Percentiles rank a stretch among this genome's conserved stretches.
Conservation (phyloP, 306 rosid species). For the Prinsepia uniflora region DNA sequence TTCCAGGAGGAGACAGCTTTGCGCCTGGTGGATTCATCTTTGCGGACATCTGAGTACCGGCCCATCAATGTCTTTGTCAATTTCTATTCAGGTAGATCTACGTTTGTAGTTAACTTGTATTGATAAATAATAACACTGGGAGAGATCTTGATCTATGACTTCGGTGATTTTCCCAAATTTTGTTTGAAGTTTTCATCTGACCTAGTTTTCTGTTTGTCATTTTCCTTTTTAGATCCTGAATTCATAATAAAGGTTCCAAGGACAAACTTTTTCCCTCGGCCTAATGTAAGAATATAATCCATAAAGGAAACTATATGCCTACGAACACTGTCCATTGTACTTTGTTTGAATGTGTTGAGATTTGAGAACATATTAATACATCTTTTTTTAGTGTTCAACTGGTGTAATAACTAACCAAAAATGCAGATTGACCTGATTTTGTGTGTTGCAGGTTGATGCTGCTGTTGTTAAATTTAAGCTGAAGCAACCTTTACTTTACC, state of each 20-base stretch:
- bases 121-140: too few species aligned
- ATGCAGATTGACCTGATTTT: conserved; percentile 7
- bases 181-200: background rate
- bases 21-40: conserved; percentile 67
- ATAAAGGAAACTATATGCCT: conserved; percentile 1
- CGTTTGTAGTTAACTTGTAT: conserved; percentile 7
- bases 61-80: conserved; percentile 75
- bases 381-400: background rate
- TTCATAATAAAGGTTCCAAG: conserved; percentile 69
- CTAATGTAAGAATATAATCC: conserved; percentile 57
- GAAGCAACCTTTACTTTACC: conserved; percentile 60
- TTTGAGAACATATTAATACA: background rate
- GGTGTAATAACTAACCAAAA: background rate
- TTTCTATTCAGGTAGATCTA: conserved; percentile 71
- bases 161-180: background rate
- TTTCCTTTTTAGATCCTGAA: conserved; percentile 61
- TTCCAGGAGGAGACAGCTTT: conserved; percentile 83
- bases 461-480: conserved; percentile 82
- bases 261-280: conserved; percentile 84
- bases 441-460: conserved; percentile 75
- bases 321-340: conserved; percentile 4
- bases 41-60: conserved; percentile 69
- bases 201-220: conserved; percentile 18
- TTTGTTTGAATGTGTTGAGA: background rate
- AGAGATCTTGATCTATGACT: background rate